Conservation (phyloP, 441 rosid genomes). For the Arabidopsis hybrid region DNA sequence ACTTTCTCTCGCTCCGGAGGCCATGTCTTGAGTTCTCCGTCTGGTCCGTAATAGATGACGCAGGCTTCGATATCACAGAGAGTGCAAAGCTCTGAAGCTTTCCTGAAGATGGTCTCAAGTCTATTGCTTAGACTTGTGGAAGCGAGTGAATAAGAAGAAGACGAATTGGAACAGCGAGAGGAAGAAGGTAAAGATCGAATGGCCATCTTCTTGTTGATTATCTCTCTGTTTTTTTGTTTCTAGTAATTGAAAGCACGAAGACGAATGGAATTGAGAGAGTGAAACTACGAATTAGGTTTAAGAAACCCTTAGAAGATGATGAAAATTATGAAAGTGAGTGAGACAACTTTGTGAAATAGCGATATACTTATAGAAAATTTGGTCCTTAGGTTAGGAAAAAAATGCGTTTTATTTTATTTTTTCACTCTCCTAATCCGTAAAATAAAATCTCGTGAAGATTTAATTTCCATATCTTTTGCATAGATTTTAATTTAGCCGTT, state of each 20-base stretch:
- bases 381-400: too few relatives aligned
- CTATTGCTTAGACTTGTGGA: not conserved
- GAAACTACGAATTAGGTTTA: not conserved
- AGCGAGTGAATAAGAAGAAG: conserved; percentile 4
- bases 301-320: too few relatives aligned
- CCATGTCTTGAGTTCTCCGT: conserved; percentile 22
- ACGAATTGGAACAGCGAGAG: not conserved
- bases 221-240: too few relatives aligned
- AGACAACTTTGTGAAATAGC: not conserved
- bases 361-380: too few relatives aligned
- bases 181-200: conserved; percentile 2
- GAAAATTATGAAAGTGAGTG: not conserved
- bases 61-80: conserved; percentile 7
- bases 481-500: too few relatives aligned
- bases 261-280: not conserved
- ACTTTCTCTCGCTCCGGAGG: conserved; percentile 10
- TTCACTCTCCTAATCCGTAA: too few relatives aligned
- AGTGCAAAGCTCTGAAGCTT: conserved; percentile 13
- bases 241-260: too few relatives aligned
- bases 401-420: too few relatives aligned
- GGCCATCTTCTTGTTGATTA: not conserved
- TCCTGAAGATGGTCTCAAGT: conserved; percentile 25
- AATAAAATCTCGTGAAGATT: too few relatives aligned
- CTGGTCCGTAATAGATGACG: conserved; percentile 26
- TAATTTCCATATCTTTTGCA: too few relatives aligned